phyloP scores from a whole-genome alignment of 2,329 filamentous ascomycete species.

The Colletotrichum sp. region DNA sequence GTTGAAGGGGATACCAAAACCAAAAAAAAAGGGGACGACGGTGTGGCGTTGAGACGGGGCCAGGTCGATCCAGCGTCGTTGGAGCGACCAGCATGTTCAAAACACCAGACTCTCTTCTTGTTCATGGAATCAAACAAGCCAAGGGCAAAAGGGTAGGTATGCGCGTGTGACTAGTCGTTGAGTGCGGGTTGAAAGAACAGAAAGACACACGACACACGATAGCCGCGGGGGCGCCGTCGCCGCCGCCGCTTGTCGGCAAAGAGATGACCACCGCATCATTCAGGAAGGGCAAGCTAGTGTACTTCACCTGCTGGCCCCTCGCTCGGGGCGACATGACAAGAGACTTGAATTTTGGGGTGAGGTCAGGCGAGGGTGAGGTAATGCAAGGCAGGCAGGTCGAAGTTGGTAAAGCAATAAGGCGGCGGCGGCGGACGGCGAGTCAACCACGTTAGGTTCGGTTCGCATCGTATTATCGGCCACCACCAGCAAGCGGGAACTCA shows the following conservation, averaged over 20 bases:
- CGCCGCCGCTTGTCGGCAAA: neutral
- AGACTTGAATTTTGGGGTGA: neutral
- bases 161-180: neutral
- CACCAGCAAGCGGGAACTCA: neutral
- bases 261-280: neutral
- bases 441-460: neutral
- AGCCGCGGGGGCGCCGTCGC: neutral
- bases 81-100: neutral
- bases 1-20: neutral
- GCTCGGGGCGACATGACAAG: neutral
- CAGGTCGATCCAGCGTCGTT: constrained; percentile 9
- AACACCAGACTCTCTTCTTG: constrained; percentile 1
- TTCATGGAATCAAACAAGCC: neutral
- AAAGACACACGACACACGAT: neutral
- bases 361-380: neutral
- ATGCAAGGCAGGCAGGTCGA: neutral
- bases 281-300: neutral
- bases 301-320: neutral
- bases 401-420: neutral
- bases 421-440: constrained; percentile 10
- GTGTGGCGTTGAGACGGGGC: neutral
- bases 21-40: neutral
- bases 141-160: neutral
- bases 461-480: neutral
- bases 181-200: constrained; percentile 2